Evolutionary conservation across 441 rosid genomes (phyloP).

Genomic region (Populus hybrid): DNA sequence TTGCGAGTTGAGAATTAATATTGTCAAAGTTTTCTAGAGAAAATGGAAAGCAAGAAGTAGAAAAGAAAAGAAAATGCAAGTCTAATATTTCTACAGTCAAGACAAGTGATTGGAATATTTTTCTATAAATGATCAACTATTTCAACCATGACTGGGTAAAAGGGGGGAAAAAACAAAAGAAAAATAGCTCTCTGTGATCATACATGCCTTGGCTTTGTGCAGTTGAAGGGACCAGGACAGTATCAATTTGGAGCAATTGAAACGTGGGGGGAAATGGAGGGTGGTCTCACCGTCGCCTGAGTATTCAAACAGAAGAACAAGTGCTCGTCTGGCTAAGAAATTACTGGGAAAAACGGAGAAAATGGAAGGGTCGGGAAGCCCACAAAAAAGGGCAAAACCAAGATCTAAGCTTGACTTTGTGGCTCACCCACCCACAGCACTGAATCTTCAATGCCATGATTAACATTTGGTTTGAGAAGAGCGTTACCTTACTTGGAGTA

Average conservation of each 20-base stretch:
- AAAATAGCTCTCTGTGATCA: too few relatives aligned
- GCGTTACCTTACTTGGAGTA: constrained; percentile 10
- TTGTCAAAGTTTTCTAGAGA: constrained; percentile 15
- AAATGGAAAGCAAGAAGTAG: background rate
- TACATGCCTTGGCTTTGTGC: too few relatives aligned
- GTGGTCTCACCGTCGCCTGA: too few relatives aligned
- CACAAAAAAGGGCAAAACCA: background rate
- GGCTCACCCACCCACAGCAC: background rate
- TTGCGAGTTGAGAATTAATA: background rate
- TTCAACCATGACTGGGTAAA: background rate
- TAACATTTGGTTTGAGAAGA: background rate
- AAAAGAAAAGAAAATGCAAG: background rate
- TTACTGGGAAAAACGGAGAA: too few relatives aligned
- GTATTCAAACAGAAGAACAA: too few relatives aligned
- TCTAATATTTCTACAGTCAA: background rate
- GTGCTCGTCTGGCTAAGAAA: too few relatives aligned
- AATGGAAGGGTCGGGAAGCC: background rate
- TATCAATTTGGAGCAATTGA: too few relatives aligned
- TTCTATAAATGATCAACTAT: background rate
- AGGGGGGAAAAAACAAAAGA: too few relatives aligned
- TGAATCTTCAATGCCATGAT: background rate
- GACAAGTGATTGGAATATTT: background rate
- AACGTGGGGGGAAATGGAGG: too few relatives aligned
- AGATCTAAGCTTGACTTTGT: background rate
- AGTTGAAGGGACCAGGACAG: too few relatives aligned